Conservation (phyloP, 2,329 filamentous ascomycete species). For the Dothideomycetes sp. region DNA sequence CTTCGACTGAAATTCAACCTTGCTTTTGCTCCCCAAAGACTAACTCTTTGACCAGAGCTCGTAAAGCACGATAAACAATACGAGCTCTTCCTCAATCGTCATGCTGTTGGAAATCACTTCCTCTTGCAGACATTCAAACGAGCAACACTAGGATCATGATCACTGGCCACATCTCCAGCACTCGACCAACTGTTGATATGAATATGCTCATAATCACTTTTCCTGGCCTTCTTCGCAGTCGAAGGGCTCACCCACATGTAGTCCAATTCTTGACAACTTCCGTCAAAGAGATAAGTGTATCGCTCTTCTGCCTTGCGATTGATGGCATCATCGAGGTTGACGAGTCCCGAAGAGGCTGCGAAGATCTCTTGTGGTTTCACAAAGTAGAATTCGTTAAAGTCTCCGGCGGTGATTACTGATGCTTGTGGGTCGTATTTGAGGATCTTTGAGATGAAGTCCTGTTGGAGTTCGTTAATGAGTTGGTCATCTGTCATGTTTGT, state of each 20-base stretch:
- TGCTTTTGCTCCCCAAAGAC: no score
- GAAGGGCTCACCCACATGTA: constrained; percentile 57
- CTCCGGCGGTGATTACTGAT: constrained; percentile 52
- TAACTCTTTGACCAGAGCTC: no score
- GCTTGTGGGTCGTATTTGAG: constrained; percentile 48
- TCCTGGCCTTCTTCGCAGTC: constrained; percentile 33
- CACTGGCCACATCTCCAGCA: constrained; percentile 48
- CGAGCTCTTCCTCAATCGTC: no score
- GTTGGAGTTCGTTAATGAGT: constrained; percentile 1
- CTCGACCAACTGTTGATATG: constrained; percentile 63
- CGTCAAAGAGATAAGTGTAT: constrained; percentile 63
- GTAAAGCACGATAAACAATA: no score
- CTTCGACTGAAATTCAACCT: no score
- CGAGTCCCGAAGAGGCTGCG: constrained; percentile 43
- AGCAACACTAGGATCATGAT: constrained; percentile 62
- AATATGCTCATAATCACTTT: constrained; percentile 57
- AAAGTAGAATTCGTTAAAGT: constrained; percentile 65
- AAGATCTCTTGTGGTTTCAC: constrained; percentile 52
- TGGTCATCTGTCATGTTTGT: neutral
- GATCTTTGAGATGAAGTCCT: constrained; percentile 50
- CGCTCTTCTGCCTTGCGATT: constrained; percentile 47
- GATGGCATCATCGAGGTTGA: constrained; percentile 54
- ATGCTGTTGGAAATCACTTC: neutral
- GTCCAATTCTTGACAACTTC: constrained; percentile 61
- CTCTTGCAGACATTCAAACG: constrained; percentile 49